phyloP scores from a whole-genome alignment of 345 rosid species.

The Eucalyptus leucophloia region DNA sequence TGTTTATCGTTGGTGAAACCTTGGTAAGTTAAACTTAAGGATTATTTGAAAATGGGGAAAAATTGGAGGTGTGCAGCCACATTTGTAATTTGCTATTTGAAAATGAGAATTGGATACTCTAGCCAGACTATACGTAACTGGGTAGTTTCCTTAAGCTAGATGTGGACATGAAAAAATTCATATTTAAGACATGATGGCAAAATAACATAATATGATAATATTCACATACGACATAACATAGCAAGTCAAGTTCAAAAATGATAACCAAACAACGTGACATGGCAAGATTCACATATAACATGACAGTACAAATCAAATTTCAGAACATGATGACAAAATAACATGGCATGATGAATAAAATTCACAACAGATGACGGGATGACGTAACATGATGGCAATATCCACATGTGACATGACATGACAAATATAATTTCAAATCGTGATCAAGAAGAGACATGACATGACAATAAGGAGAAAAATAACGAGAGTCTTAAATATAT shows the following conservation, averaged over 20 bases:
- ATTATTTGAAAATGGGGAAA: neutral
- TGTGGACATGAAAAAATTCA: neutral
- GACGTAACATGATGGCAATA: neutral
- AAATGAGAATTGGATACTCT: neutral
- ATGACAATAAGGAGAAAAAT: too few relatives aligned
- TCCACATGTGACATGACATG: neutral
- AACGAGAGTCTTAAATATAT: too few relatives aligned
- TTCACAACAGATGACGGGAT: neutral
- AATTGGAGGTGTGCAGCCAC: neutral
- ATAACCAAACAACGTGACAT: neutral
- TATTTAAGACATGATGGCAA: neutral
- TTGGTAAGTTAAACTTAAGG: neutral
- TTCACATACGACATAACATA: neutral
- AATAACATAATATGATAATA: too few relatives aligned
- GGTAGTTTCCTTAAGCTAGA: neutral
- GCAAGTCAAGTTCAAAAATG: neutral
- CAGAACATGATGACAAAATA: too few relatives aligned
- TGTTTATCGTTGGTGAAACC: neutral
- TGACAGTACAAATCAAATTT: neutral
- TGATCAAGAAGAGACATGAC: neutral
- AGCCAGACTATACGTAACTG: neutral
- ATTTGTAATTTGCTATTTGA: neutral
- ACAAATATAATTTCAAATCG: too few relatives aligned
- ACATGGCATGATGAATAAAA: neutral
- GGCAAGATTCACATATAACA: neutral